phyloP scores from a whole-genome alignment of 805 yeast species.

The Wickerhamiella nectarea region DNA sequence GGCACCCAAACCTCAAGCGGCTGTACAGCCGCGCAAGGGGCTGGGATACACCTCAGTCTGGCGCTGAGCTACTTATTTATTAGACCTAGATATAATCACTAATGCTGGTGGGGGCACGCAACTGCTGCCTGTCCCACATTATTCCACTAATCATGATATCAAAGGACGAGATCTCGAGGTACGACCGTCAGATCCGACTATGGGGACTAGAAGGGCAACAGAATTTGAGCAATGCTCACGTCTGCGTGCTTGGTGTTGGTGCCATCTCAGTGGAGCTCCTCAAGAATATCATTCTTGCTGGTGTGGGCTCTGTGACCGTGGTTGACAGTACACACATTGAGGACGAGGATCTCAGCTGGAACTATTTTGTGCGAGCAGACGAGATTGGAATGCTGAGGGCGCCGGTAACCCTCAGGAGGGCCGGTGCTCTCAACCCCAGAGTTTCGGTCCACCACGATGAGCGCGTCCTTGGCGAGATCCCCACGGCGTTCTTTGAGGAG shows the following conservation, averaged over 20 bases:
- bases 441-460: conserved; percentile 41
- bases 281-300: conserved; percentile 78
- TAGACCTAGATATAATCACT: too few relatives aligned
- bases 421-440: conserved; percentile 51
- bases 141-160: conserved; percentile 4
- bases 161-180: conserved; percentile 21
- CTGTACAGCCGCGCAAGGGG: too few relatives aligned
- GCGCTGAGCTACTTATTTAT: neutral
- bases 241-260: conserved; percentile 48
- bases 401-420: conserved; percentile 27
- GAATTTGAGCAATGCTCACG: conserved; percentile 39
- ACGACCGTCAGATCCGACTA: conserved; percentile 76
- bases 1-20: too few relatives aligned
- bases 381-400: conserved; percentile 43
- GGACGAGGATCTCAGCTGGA: conserved; percentile 55
- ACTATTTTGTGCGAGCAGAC: conserved; percentile 50
- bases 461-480: conserved; percentile 23
- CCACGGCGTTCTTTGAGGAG: conserved; percentile 31
- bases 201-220: conserved; percentile 76
- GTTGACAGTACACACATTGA: conserved; percentile 42
- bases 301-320: conserved; percentile 66
- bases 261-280: conserved; percentile 45
- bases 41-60: neutral
- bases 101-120: too few relatives aligned
- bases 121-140: neutral